A percentile compares a stretch with the other conserved stretches of the same genome.
These are phyloP conservation scores for Omphalotus guepiniiformis DNA, from an alignment of 768 basidiomycete genomes.

Conservation along the genomic window DNA sequence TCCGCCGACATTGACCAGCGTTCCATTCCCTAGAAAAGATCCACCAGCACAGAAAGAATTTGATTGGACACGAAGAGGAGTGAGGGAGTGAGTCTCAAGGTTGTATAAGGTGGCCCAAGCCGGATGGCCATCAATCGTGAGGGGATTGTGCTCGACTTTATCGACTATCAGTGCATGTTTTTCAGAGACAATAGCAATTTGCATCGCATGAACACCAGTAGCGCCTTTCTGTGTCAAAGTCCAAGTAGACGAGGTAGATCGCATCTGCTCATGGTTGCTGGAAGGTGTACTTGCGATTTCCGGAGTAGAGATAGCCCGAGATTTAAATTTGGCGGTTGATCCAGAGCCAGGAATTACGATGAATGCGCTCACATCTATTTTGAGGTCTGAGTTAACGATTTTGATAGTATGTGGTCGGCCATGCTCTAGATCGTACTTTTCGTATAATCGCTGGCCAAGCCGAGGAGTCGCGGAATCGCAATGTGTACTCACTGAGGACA, in stretches of 20 bases:
- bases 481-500: slow-evolving; percentile 39
- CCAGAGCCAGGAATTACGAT: slow-evolving; percentile 20
- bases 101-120: slow-evolving; percentile 80
- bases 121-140: slow-evolving; percentile 68
- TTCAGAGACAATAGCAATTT: slow-evolving; percentile 62
- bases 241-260: slow-evolving; percentile 37
- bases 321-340: background rate
- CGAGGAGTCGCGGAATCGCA: slow-evolving; percentile 24
- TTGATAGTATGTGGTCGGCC: slow-evolving; percentile 60
- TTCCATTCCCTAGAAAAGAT: slow-evolving; percentile 71
- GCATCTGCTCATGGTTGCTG: background rate
- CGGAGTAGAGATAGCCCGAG: slow-evolving; percentile 6
- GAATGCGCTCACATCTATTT: slow-evolving; percentile 60
- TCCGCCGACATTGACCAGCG: slow-evolving; percentile 74
- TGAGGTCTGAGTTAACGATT: slow-evolving; percentile 47
- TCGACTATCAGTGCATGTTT: slow-evolving; percentile 72
- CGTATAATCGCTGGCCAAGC: slow-evolving; percentile 64
- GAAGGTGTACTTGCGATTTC: slow-evolving; percentile 5
- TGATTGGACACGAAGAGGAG: slow-evolving; percentile 60
- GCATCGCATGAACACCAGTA: slow-evolving; percentile 80
- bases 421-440: slow-evolving; percentile 46
- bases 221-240: slow-evolving; percentile 57
- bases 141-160: slow-evolving; percentile 84
- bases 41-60: slow-evolving; percentile 90
- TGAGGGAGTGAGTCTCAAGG: slow-evolving; percentile 56